Conservation (phyloP, 768 basidiomycete genomes). For the Amanita pallidorosea region DNA sequence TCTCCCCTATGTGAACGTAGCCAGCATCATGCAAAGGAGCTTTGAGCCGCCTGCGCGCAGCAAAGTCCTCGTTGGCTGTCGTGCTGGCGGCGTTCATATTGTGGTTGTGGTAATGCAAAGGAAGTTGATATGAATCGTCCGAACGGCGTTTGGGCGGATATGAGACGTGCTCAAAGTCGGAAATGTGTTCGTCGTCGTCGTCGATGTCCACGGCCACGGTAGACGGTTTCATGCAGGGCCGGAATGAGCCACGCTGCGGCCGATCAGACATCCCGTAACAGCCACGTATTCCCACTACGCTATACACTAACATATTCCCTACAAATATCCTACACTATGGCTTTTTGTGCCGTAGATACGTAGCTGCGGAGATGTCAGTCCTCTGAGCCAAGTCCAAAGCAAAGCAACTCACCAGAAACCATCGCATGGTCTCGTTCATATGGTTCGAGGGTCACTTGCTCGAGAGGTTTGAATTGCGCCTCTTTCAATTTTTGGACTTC, state of each 20-base stretch:
- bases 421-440: constrained; percentile 89
- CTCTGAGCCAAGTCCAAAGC: background rate
- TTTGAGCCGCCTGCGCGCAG: constrained; percentile 28
- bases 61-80: constrained; percentile 4
- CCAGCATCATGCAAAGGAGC: constrained; percentile 9
- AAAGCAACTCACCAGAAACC: constrained; percentile 55
- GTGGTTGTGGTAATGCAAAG: constrained; percentile 26
- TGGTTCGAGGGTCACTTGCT: constrained; percentile 92
- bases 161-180: constrained; percentile 63
- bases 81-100: constrained; percentile 21
- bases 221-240: constrained; percentile 38
- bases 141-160: constrained; percentile 33
- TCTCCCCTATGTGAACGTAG: constrained; percentile 12
- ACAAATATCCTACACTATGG: constrained; percentile 7
- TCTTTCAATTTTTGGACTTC: constrained; percentile 77
- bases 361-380: constrained; percentile 9
- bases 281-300: background rate
- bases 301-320: background rate
- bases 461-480: constrained; percentile 82
- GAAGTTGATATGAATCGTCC: constrained; percentile 20
- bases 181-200: constrained; percentile 28
- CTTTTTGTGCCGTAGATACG: constrained; percentile 16
- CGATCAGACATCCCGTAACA: background rate
- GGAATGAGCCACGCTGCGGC: background rate
- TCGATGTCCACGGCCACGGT: constrained; percentile 55